Evolutionary conservation across 495 filamentous ascomycete genomes (phyloP), one percentile per base, ranked within the genome.

Genomic region (Bombardia bombarda): DNA sequence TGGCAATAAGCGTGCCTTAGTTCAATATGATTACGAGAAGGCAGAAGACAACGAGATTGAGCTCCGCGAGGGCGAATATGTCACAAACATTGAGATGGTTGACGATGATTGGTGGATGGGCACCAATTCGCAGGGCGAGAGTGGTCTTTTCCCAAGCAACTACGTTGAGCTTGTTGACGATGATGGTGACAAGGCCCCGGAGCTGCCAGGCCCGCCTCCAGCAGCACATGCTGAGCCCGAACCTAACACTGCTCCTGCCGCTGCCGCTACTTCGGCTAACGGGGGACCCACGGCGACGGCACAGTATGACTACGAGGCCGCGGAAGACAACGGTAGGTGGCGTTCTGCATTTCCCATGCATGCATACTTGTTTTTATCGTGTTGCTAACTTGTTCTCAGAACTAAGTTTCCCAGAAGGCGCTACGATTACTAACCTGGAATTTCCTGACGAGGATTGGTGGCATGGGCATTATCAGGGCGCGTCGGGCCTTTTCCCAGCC

Each of bases 391-490:
- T 38, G 8, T n/a, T 17, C 20, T 12, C 35, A 74, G 70, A 99
- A 63, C 63, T 99, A 42, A 87, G 80, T 54, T 99, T 99, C 62
- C 87, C 87, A 0, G 92, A 99, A 53, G 82, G 80, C 4, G 90
- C 84, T 21, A 87, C 69, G 35, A 86, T 99, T 37, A 75, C 68
- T 18, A 54, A 67, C 40, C 51, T 78, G 19, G 86, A 96, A 65
- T 97, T 97, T 66, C 93, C 93, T 4, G 92, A 97, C 58, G 89
- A 97, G 47, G 92, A 97, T 58, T 99, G 92, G 92, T 99, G 92
- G 92, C 79, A 86, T 47, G 92, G 92, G 28, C 78, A 86, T 47
- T 93, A 87, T 55, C 68, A 77, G 18, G 87, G 87, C 7, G 77
- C 79, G 44, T 77, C 74, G 6, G 92, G 92, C 19, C 72, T 97